Percentiles rank a stretch among this genome's conserved stretches.
These are phyloP conservation scores for Arthrobotrys conoides DNA, from an alignment of 2,329 filamentous ascomycete genomes.

Conservation along the genomic window DNA sequence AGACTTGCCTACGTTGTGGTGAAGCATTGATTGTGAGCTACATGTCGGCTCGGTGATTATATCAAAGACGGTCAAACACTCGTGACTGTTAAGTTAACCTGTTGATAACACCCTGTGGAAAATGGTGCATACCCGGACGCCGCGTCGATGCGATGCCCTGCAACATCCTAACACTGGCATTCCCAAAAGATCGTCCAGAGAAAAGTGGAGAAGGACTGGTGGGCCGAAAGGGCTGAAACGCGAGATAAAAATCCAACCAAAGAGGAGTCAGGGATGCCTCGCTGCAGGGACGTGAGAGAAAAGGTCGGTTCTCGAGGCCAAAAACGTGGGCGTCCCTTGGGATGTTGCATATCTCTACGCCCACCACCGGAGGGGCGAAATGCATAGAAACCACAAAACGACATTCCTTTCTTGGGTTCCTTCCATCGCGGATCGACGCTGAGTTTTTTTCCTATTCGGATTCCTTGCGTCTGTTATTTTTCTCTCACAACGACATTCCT, in stretches of 20 bases:
- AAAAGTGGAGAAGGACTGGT: constrained; percentile 49
- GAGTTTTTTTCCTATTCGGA: constrained; percentile 36
- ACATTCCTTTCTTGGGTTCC: constrained; percentile 60
- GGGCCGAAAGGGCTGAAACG: constrained; percentile 59
- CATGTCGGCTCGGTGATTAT: background rate
- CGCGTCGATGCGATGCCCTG: constrained; percentile 43
- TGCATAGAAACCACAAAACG: constrained; percentile 39
- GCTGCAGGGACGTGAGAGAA: constrained; percentile 59
- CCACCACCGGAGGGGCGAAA: constrained; percentile 49
- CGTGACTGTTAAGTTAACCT: too few species aligned
- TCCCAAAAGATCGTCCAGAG: constrained; percentile 39
- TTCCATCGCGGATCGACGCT: constrained; percentile 56
- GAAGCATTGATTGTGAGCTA: background rate
- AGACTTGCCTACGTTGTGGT: background rate
- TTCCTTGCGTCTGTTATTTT: constrained; percentile 26
- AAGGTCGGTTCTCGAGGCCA: constrained; percentile 30
- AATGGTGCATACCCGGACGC: constrained; percentile 36
- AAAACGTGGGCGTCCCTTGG: constrained; percentile 60
- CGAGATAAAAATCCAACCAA: constrained; percentile 50
- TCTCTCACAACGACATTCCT: constrained; percentile 29
- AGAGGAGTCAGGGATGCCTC: constrained; percentile 53
- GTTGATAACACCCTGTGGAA: constrained; percentile 12
- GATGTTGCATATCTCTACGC: constrained; percentile 49
- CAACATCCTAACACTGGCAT: constrained; percentile 48
- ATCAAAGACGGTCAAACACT: background rate